Conservation (phyloP, 495 filamentous ascomycete species). For the Mytilinidion resinicola region DNA sequence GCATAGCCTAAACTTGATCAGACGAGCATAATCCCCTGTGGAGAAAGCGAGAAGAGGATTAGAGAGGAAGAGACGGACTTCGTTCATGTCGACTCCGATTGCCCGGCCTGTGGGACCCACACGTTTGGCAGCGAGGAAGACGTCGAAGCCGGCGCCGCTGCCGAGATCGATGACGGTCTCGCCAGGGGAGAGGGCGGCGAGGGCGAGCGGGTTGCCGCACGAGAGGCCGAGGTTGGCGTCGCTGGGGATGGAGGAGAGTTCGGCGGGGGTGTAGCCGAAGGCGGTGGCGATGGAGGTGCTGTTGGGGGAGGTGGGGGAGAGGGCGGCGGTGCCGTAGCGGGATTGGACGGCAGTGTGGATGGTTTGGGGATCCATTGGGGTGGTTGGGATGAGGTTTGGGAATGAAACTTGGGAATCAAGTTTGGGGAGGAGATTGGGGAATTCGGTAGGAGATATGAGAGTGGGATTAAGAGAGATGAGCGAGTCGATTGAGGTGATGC, state of each 20-base stretch:
- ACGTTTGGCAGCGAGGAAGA: conserved; percentile 53
- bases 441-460: no score
- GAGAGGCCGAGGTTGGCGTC: conserved; percentile 58
- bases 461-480: background rate
- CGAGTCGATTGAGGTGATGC: background rate
- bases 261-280: conserved; percentile 54
- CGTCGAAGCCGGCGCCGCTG: conserved; percentile 58
- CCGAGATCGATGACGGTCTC: conserved; percentile 61
- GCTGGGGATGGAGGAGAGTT: conserved; percentile 49
- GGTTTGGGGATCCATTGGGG: conserved; percentile 8
- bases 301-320: conserved; percentile 26
- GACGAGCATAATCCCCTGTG: background rate
- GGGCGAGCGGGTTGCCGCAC: conserved; percentile 59
- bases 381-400: background rate
- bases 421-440: background rate
- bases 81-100: conserved; percentile 64
- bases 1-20: conserved; percentile 49
- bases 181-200: conserved; percentile 44
- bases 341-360: conserved; percentile 39
- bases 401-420: background rate
- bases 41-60: no score
- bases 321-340: conserved; percentile 37
- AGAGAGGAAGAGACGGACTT: conserved; percentile 34
- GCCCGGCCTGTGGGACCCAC: conserved; percentile 50
- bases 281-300: conserved; percentile 47